phyloP scores from a whole-genome alignment of 257 asterid genomes.

The Penstemon eatonii region DNA sequence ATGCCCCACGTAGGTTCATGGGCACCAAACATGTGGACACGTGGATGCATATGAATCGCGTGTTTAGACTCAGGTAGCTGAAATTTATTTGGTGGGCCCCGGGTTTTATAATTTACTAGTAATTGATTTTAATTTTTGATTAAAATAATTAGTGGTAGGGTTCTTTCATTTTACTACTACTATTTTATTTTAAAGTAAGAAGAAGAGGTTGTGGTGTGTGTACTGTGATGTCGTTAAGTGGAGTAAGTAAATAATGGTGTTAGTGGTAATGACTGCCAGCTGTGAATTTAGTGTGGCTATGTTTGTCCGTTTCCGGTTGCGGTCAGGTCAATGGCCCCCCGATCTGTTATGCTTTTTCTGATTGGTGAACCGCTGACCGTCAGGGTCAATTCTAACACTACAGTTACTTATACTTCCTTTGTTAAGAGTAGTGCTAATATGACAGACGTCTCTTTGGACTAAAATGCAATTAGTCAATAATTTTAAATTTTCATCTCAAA shows the following conservation, averaged over 20 bases:
- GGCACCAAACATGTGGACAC: conserved; percentile 20
- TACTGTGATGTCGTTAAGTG: too few species aligned
- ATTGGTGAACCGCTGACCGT: too few species aligned
- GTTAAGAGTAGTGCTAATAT: too few species aligned
- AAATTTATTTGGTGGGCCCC: background rate
- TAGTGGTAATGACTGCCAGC: background rate
- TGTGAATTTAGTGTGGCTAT: background rate
- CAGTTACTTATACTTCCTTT: too few species aligned
- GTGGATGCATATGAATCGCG: conserved; percentile 23
- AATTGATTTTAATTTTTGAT: background rate
- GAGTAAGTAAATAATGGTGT: background rate
- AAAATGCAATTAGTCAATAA: too few species aligned
- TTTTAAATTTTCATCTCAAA: too few species aligned
- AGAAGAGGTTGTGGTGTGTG: background rate
- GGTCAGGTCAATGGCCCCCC: too few species aligned
- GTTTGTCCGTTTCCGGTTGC: background rate
- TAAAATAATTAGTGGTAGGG: background rate
- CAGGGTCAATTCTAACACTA: too few species aligned
- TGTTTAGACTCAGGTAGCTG: background rate
- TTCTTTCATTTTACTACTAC: too few species aligned
- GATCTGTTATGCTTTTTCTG: too few species aligned
- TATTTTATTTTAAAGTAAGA: background rate
- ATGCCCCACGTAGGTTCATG: too few species aligned
- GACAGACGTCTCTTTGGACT: too few species aligned
- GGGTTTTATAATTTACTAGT: background rate